These are phyloP conservation scores for Helicocarpus griseus DNA, from an alignment of 2,329 filamentous ascomycete species.

Conservation along the genomic window DNA sequence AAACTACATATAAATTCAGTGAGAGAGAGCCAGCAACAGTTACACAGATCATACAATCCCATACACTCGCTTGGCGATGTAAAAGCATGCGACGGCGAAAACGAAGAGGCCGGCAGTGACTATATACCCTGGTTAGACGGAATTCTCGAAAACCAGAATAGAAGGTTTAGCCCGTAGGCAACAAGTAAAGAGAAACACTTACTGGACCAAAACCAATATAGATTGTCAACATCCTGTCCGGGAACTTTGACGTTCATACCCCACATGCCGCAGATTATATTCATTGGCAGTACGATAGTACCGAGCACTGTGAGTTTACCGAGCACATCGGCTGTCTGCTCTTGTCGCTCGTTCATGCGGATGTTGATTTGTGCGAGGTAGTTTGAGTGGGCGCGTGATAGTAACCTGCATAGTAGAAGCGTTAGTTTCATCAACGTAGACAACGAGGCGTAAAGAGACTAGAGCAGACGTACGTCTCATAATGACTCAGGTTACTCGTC, in stretches of 20 bases:
- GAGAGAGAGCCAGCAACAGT: too few species aligned
- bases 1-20: too few species aligned
- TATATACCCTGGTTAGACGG: slow-evolving; percentile 11
- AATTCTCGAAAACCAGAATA: background rate
- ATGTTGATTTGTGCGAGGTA: slow-evolving; percentile 99
- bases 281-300: slow-evolving; percentile 96
- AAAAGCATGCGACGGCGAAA: slow-evolving; percentile 72
- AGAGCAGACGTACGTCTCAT: slow-evolving; percentile 65
- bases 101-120: slow-evolving; percentile 63
- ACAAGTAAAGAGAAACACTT: slow-evolving; percentile 13
- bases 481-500: slow-evolving; percentile 91
- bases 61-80: slow-evolving; percentile 75
- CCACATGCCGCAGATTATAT: slow-evolving; percentile 97
- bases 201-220: slow-evolving; percentile 63
- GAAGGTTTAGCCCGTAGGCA: slow-evolving; percentile 18
- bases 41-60: slow-evolving; percentile 56
- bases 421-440: too few species aligned
- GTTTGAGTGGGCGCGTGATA: slow-evolving; percentile 85
- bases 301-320: slow-evolving; percentile 91
- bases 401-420: slow-evolving; percentile 60
- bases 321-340: slow-evolving; percentile 89
- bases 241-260: slow-evolving; percentile 98
- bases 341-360: slow-evolving; percentile 94
- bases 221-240: slow-evolving; percentile 72
- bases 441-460: background rate